phyloP scores from a whole-genome alignment of 1,139 yeast species.

The Saccharomyces hybrid region DNA sequence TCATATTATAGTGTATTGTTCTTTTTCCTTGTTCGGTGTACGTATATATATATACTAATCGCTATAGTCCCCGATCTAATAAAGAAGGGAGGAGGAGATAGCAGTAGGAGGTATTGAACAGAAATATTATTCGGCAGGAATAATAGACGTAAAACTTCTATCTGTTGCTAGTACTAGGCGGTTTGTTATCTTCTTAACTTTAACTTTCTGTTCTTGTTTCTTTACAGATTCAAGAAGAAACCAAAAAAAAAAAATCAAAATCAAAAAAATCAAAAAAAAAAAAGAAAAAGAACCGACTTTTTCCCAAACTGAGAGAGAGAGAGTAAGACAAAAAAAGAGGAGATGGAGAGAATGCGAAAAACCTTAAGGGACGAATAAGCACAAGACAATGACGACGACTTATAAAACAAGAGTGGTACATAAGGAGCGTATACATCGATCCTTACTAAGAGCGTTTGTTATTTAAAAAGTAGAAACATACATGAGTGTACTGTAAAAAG shows the following conservation, averaged over 20 bases:
- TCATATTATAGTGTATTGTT: constrained; percentile 12
- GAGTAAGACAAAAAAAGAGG: background rate
- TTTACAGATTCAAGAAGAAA: background rate
- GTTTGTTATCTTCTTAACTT: background rate
- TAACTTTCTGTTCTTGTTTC: background rate
- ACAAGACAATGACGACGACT: background rate
- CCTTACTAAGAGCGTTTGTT: background rate
- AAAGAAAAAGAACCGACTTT: background rate
- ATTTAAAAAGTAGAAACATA: too few relatives aligned
- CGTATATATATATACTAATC: background rate
- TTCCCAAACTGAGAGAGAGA: background rate
- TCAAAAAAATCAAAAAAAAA: background rate
- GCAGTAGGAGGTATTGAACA: background rate
- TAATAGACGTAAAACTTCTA: background rate
- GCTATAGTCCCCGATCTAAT: background rate
- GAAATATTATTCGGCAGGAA: background rate
- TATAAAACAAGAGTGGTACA: background rate
- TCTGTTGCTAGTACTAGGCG: background rate
- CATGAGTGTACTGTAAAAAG: too few relatives aligned
- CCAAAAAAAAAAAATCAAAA: background rate
- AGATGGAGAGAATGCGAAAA: background rate
- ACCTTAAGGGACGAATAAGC: background rate
- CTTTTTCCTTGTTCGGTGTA: background rate
- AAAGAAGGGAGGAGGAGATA: background rate
- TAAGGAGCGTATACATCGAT: background rate